Evolutionary conservation across 768 basidiomycete genomes (phyloP), one percentile per base, ranked within the genome.

Genomic region (Basidioascus undulatus): DNA sequence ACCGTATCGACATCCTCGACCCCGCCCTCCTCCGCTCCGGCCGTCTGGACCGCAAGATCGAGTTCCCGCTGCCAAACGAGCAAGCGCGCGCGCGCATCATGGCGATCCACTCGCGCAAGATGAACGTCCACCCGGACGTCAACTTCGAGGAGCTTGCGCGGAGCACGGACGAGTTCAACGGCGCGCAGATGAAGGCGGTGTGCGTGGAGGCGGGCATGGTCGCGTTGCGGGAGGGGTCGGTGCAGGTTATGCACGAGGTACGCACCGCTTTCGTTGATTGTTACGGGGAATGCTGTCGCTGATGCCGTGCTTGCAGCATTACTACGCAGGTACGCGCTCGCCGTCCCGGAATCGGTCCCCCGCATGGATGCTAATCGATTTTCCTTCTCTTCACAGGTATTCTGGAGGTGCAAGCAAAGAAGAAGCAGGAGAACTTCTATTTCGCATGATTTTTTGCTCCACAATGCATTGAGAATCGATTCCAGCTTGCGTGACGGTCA

Each of bases 151-250:
- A 98, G 60, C 64, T 98, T 39, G 86, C 92, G 10, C 68, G 89
- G 53, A 87, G 81, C 57, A 87, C 92, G 35, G 92, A 96, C 51
- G 92, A 98, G 56, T 94, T 98, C 61, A 94, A 96, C 54, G 89
- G 74, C n/a, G 83, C 83, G 6, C 82, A 86, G 57, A 38, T 92
- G 52, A 92, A 94, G 64, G 92, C 89, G 1, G 87, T 92, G 3
- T 96, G 89, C 60, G 92, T 98, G 1, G 92, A 98, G 61, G 92
- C 92, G 31, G 92, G 92, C 44, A 98, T 98, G 92, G 92, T 96
- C 53, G 82, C 89, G 6, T 61, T 96, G 31, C 65, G 92, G 49
- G 87, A 94, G 59, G 87, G 87, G 24, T 82, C 84, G 13, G 72
- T 72, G 13, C 76, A 76, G 57, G n/a, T n/a, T n/a, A n/a, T n/a